These are phyloP conservation scores for Kwoniella shivajii DNA, from an alignment of 1,284 basidiomycete genomes.

Conservation along the genomic window DNA sequence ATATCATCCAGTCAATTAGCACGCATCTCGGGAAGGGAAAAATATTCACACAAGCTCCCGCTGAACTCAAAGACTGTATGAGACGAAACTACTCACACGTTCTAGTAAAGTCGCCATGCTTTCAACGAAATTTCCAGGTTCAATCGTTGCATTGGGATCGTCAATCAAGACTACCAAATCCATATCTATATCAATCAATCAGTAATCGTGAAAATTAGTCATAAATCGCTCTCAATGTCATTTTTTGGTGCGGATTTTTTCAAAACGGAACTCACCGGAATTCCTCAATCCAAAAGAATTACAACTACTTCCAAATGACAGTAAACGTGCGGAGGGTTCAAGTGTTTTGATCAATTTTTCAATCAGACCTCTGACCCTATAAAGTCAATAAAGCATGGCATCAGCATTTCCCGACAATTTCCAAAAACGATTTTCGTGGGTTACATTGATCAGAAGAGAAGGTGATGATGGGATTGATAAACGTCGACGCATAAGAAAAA, in stretches of 20 bases:
- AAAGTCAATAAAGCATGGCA: not conserved
- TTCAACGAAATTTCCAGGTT: slow-evolving; percentile 87
- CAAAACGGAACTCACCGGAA: slow-evolving; percentile 68
- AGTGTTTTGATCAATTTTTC: slow-evolving; percentile 93
- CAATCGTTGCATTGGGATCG: slow-evolving; percentile 64
- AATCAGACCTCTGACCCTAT: slow-evolving; percentile 78
- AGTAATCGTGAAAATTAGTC: not conserved
- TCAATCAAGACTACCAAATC: slow-evolving; percentile 95
- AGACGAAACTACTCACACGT: slow-evolving; percentile 62
- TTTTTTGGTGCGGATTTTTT: not conserved
- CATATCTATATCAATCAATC: slow-evolving; percentile 69
- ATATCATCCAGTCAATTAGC: not conserved
- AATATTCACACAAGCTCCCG: not conserved
- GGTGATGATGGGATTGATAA: not conserved
- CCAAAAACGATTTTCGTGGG: not conserved
- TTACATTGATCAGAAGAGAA: not conserved
- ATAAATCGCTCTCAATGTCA: not conserved
- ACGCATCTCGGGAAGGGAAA: not conserved
- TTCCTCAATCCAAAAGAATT: slow-evolving; percentile 92
- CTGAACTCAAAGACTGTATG: no score
- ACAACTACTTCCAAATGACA: slow-evolving; percentile 93
- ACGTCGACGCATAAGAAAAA: not conserved
- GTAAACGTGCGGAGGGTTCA: slow-evolving; percentile 83
- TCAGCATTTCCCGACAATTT: no score
- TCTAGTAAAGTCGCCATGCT: slow-evolving; percentile 92